These are phyloP conservation scores for Enterospora canceri DNA, from an alignment of 371 early-diverging fungal species.

Conservation along the genomic window DNA sequence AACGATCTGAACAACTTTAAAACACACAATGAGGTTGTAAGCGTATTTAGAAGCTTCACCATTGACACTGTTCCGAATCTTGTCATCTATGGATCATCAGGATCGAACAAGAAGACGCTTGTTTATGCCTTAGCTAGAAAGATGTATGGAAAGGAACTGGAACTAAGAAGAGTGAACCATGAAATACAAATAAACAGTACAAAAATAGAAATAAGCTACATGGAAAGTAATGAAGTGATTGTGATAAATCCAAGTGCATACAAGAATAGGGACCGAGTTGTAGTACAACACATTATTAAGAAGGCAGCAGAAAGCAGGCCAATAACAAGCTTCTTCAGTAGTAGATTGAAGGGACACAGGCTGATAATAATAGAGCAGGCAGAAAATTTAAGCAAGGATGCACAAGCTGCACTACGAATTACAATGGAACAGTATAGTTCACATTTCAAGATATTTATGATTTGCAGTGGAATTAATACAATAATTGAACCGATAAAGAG, in stretches of 20 bases:
- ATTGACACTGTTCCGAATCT: conserved; percentile 67
- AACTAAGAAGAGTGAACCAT: conserved; percentile 64
- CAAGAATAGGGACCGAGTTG: conserved; percentile 77
- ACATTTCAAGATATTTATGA: conserved; percentile 78
- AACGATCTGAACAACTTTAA: conserved; percentile 67
- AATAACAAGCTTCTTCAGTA: conserved; percentile 59
- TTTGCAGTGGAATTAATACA: conserved; percentile 71
- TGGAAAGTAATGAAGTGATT: conserved; percentile 51
- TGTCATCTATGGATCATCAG: conserved; percentile 82
- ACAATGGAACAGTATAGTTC: conserved; percentile 95
- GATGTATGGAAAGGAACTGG: conserved; percentile 37
- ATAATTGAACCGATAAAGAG: conserved; percentile 86
- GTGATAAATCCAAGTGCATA: conserved; percentile 61
- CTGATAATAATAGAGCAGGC: conserved; percentile 89
- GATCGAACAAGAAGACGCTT: conserved; percentile 89
- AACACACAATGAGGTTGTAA: conserved; percentile 65
- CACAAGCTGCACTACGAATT: conserved; percentile 88
- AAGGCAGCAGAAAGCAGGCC: conserved; percentile 92
- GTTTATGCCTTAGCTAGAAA: conserved; percentile 64
- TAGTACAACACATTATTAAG: conserved; percentile 89
- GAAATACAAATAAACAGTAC: conserved; percentile 75
- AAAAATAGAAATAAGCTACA: conserved; percentile 63
- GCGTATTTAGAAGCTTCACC: conserved; percentile 67
- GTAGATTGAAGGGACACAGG: conserved; percentile 42
- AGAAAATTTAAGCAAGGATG: conserved; percentile 73